These are phyloP conservation scores for Cutaneotrichosporon arboriforme DNA, from an alignment of 1,284 basidiomycete species.

Conservation along the genomic window DNA sequence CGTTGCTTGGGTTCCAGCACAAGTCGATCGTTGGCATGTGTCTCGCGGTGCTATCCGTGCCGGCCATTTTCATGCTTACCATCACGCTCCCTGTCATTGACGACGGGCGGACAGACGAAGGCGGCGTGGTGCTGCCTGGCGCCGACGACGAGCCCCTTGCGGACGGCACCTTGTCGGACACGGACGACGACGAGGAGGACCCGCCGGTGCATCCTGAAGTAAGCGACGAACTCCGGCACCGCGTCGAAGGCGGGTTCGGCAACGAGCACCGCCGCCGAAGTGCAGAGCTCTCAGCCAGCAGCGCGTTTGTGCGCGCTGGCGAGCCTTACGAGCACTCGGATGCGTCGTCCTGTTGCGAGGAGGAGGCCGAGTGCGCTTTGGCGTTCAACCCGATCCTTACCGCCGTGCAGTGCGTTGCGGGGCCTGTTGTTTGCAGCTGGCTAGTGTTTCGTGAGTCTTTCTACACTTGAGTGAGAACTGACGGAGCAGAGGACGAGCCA, in stretches of 20 bases:
- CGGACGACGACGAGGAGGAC: slow-evolving; percentile 26
- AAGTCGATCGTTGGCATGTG: slow-evolving; percentile 70
- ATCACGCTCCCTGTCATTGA: slow-evolving; percentile 83
- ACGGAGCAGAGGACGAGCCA: slow-evolving; percentile 54
- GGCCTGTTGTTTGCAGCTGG: slow-evolving; percentile 67
- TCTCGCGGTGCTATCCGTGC: slow-evolving; percentile 73
- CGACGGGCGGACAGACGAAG: slow-evolving; percentile 43
- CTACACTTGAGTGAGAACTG: slow-evolving; percentile 4
- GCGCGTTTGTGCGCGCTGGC: slow-evolving; percentile 1
- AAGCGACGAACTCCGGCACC: slow-evolving; percentile 40
- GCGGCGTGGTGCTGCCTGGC: slow-evolving; percentile 33
- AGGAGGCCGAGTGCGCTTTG: slow-evolving; percentile 33
- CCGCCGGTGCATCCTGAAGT: slow-evolving; percentile 20
- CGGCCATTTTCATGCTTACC: slow-evolving; percentile 78
- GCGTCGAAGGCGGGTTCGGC: slow-evolving; percentile 27
- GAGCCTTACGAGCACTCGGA: slow-evolving; percentile 1
- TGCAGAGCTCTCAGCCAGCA: background rate
- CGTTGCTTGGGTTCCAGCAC: slow-evolving; percentile 65
- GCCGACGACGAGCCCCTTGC: slow-evolving; percentile 30
- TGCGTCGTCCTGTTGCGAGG: background rate
- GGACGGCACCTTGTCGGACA: slow-evolving; percentile 28
- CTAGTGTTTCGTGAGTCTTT: slow-evolving; percentile 64
- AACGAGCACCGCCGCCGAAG: background rate
- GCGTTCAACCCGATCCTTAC: slow-evolving; percentile 75
- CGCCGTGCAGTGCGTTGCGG: slow-evolving; percentile 69